Evolutionary conservation across 1,284 basidiomycete species (phyloP).

Genomic region (Puccinia polysora): DNA sequence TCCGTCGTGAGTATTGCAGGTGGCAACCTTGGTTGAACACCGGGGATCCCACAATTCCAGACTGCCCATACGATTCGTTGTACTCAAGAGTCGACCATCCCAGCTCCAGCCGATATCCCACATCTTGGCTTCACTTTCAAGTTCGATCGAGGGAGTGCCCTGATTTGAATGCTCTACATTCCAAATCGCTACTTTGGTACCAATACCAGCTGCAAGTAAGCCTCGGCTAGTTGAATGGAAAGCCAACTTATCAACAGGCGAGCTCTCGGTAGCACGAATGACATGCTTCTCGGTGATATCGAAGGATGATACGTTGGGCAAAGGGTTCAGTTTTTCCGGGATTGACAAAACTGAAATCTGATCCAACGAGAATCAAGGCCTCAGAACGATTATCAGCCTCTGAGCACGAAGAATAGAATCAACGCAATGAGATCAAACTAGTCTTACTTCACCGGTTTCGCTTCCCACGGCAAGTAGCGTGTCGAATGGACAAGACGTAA

Average conservation of each 20-base stretch:
- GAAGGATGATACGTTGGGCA: neutral
- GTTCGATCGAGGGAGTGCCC: conserved; percentile 44
- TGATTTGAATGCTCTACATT: conserved; percentile 47
- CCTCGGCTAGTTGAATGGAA: conserved; percentile 55
- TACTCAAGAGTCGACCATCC: conserved; percentile 31
- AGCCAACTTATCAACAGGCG: conserved; percentile 51
- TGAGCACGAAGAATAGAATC: neutral
- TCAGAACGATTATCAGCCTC: neutral
- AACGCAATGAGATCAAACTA: neutral
- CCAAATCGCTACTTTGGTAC: conserved; percentile 51
- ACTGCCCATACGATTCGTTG: conserved; percentile 36
- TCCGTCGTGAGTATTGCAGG: conserved; percentile 31
- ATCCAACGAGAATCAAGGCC: neutral
- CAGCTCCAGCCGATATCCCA: conserved; percentile 47
- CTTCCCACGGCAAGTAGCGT: conserved; percentile 46
- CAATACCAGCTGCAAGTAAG: conserved; percentile 50
- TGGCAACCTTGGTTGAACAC: neutral
- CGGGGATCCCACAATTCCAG: conserved; percentile 39
- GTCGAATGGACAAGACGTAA: conserved; percentile 47
- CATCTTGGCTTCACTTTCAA: conserved; percentile 52
- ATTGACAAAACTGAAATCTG: conserved; percentile 35
- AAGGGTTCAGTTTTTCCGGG: conserved; percentile 9
- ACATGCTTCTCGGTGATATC: neutral
- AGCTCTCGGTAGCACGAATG: conserved; percentile 30
- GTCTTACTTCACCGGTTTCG: conserved; percentile 45